A percentile compares a stretch with the other conserved stretches of the same genome.
phyloP scores from a whole-genome alignment of 2,329 filamentous ascomycete species.

The Cercospora berteroae region DNA sequence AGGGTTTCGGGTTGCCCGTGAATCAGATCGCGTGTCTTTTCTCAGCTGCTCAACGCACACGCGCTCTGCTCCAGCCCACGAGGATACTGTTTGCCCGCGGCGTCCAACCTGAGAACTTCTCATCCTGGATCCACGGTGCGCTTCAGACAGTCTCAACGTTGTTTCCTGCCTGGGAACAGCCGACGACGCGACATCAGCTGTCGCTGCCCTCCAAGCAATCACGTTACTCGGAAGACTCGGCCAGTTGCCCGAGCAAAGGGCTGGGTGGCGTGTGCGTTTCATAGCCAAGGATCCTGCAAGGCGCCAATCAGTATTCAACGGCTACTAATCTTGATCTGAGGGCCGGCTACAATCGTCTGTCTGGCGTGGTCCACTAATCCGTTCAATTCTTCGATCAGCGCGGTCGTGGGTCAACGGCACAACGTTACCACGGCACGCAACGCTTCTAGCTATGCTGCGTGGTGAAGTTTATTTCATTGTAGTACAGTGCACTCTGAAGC shows the following conservation, averaged over 20 bases:
- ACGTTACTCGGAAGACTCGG: neutral
- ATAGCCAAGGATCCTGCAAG: conserved; percentile 6
- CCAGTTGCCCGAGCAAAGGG: neutral
- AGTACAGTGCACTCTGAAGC: neutral
- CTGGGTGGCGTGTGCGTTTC: conserved; percentile 1
- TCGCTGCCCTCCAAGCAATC: neutral
- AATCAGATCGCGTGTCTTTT: neutral
- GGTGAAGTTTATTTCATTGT: conserved; percentile 6
- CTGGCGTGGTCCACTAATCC: conserved; percentile 10
- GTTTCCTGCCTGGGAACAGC: neutral
- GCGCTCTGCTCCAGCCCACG: neutral
- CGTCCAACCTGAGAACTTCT: neutral
- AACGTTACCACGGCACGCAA: conserved; percentile 16
- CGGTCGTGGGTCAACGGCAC: conserved; percentile 12
- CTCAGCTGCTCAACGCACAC: neutral
- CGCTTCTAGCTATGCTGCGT: conserved; percentile 6
- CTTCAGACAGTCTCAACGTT: conserved; percentile 8
- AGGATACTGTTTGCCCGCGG: neutral
- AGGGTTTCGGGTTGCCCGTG: neutral
- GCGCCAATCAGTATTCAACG: conserved; percentile 11
- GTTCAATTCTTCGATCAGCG: conserved; percentile 1
- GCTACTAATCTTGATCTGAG: conserved; percentile 1
- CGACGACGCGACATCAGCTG: neutral
- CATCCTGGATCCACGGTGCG: neutral
- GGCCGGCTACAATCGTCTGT: conserved; percentile 3